phyloP scores from a whole-genome alignment of 2,329 filamentous ascomycete genomes.

The Blastomyces emzantsi region DNA sequence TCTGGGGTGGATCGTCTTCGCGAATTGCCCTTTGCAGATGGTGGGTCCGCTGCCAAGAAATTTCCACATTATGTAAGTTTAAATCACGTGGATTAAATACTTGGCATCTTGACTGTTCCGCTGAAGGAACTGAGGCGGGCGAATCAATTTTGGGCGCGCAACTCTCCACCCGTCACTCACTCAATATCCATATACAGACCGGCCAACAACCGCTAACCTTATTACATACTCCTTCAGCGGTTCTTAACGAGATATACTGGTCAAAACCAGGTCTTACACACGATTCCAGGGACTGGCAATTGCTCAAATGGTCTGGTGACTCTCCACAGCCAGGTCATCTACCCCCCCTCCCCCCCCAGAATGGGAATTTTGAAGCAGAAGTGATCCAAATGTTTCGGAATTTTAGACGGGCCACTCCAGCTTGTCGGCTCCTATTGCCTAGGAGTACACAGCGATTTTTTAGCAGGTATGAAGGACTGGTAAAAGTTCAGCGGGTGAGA shows the following conservation, averaged over 20 bases:
- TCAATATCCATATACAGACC: not conserved
- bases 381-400: conserved; percentile 8
- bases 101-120: not conserved
- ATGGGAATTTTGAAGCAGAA: conserved; percentile 3
- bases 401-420: conserved; percentile 7
- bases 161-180: not conserved
- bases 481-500: conserved; percentile 12
- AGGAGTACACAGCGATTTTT: conserved; percentile 7
- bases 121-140: no score
- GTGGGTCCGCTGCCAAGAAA: no score
- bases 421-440: conserved; percentile 7
- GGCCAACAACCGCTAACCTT: not conserved
- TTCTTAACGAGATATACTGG: not conserved
- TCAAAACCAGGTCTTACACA: not conserved
- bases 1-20: no score
- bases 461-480: conserved; percentile 4
- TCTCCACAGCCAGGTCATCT: not conserved
- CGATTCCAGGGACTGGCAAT: not conserved
- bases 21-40: no score
- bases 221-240: not conserved
- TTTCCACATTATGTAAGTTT: not conserved
- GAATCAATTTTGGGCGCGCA: not conserved
- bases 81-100: not conserved
- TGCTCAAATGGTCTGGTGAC: conserved; percentile 1
- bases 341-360: not conserved